Conservation (phyloP, 1,139 yeast genomes). For the Magnusiomyces paraingens region DNA sequence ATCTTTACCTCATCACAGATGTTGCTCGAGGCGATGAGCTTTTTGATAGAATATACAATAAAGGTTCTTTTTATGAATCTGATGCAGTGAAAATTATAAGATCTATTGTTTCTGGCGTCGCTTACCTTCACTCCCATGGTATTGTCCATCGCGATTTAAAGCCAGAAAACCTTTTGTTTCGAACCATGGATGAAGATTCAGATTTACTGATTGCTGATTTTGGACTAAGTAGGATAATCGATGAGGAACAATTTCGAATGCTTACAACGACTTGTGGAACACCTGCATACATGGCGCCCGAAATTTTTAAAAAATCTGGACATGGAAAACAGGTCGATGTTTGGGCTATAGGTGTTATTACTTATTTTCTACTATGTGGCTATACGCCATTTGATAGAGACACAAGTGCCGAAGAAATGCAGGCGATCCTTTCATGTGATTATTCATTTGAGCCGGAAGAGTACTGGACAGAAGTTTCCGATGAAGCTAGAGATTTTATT, state of each 20-base stretch:
- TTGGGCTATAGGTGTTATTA: conserved; percentile 73
- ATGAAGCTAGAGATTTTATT: conserved; percentile 53
- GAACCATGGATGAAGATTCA: conserved; percentile 37
- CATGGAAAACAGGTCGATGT: conserved; percentile 60
- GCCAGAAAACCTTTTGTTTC: conserved; percentile 79
- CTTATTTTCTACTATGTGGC: conserved; percentile 67
- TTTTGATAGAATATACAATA: conserved; percentile 50
- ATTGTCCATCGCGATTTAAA: conserved; percentile 89
- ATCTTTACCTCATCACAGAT: conserved; percentile 57
- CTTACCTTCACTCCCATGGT: conserved; percentile 68
- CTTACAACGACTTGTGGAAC: conserved; percentile 58
- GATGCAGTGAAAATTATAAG: conserved; percentile 49
- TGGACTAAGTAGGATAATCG: conserved; percentile 51
- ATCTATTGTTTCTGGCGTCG: conserved; percentile 45
- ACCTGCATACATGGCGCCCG: conserved; percentile 72
- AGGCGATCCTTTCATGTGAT: conserved; percentile 53
- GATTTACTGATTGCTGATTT: conserved; percentile 65
- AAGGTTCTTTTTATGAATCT: conserved; percentile 44
- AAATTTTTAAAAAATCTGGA: conserved; percentile 47
- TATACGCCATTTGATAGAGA: conserved; percentile 79
- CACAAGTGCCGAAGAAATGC: conserved; percentile 59
- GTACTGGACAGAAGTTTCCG: conserved; percentile 52
- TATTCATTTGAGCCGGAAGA: conserved; percentile 55
- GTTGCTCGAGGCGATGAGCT: conserved; percentile 67
- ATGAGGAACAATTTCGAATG: conserved; percentile 42